Conservation (phyloP, 2,329 filamentous ascomycete genomes). For the Fusarium praegraminearum region DNA sequence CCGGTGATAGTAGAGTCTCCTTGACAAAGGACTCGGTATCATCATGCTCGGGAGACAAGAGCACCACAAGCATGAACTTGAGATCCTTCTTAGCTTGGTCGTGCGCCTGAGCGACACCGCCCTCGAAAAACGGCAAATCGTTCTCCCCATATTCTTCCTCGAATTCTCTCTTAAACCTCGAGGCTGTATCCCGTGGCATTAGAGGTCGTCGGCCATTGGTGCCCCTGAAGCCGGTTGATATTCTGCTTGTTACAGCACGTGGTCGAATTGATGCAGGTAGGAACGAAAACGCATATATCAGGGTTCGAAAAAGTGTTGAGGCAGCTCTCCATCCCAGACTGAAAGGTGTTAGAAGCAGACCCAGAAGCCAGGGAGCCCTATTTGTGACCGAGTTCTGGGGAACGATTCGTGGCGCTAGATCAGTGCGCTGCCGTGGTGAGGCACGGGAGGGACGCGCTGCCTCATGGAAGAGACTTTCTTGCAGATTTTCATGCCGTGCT, state of each 20-base stretch:
- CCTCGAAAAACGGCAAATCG: conserved; percentile 82
- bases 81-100: conserved; percentile 91
- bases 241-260: conserved; percentile 65
- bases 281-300: conserved; percentile 84
- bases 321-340: conserved; percentile 80
- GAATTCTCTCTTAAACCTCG: conserved; percentile 90
- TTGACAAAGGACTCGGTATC: conserved; percentile 85
- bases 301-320: conserved; percentile 75
- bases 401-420: conserved; percentile 86
- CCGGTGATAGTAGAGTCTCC: conserved; percentile 81
- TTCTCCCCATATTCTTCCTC: conserved; percentile 89
- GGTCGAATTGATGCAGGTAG: conserved; percentile 75
- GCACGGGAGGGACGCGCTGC: conserved; percentile 40
- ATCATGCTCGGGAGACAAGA: conserved; percentile 94
- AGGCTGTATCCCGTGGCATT: conserved; percentile 87
- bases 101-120: conserved; percentile 90
- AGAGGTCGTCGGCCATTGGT: conserved; percentile 79
- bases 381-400: conserved; percentile 78
- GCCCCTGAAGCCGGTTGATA: conserved; percentile 65
- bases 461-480: conserved; percentile 65
- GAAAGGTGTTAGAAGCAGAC: conserved; percentile 84
- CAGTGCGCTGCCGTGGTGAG: conserved; percentile 54
- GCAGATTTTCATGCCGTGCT: conserved; percentile 78
- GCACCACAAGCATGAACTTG: conserved; percentile 88
- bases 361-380: conserved; percentile 79